A percentile compares a stretch with the other conserved stretches of the same genome.
These are phyloP conservation scores for Penstemon eatonii DNA, from an alignment of 257 asterid genomes.

Conservation along the genomic window DNA sequence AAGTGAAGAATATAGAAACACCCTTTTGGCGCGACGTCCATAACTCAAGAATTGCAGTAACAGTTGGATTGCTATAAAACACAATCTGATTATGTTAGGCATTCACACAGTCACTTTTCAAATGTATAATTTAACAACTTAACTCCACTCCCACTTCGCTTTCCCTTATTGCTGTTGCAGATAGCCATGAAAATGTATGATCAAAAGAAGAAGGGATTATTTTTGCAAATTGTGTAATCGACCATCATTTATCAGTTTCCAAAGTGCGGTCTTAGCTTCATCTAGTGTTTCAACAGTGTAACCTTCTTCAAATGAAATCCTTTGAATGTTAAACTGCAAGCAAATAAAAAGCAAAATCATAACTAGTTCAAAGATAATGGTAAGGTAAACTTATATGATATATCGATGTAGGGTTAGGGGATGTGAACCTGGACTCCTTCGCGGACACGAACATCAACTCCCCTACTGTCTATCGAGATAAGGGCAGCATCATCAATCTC, in stretches of 20 bases:
- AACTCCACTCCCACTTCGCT: not conserved
- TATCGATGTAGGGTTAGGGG: not conserved
- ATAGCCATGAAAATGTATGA: not conserved
- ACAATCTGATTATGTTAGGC: conserved; percentile 15
- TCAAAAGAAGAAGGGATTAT: conserved; percentile 20
- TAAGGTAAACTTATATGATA: not conserved
- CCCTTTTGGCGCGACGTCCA: not conserved
- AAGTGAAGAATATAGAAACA: not conserved
- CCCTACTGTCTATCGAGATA: conserved; percentile 85
- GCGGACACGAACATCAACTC: conserved; percentile 81
- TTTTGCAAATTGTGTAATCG: conserved; percentile 54
- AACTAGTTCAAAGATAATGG: not conserved
- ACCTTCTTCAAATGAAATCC: conserved; percentile 79
- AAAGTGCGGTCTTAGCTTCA: conserved; percentile 81
- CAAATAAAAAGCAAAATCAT: not conserved
- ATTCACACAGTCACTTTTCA: not conserved
- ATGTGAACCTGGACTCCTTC: conserved; percentile 78
- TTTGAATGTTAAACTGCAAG: conserved; percentile 71
- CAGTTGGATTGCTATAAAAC: not conserved
- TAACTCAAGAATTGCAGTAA: not conserved
- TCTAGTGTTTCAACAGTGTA: conserved; percentile 72
- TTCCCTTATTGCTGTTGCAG: not conserved
- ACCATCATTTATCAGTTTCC: conserved; percentile 62
- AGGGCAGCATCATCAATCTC: conserved; percentile 97
- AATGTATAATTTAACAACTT: conserved; percentile 2